phyloP scores from a whole-genome alignment of 805 yeast genomes.

The Candida patagonica region DNA sequence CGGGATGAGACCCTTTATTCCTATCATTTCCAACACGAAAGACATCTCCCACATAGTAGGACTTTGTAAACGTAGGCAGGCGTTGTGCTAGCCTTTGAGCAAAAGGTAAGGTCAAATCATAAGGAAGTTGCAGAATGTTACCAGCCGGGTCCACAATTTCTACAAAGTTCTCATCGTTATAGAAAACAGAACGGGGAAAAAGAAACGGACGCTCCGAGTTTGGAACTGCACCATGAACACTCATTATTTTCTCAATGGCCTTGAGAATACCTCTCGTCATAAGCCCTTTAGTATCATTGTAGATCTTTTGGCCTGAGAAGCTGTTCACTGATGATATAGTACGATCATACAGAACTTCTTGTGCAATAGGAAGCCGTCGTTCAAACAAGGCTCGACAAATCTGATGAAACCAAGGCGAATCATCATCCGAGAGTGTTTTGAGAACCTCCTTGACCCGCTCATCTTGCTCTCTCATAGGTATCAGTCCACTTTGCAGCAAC shows the following conservation, averaged over 20 bases:
- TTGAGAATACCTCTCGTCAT: slow-evolving; percentile 1
- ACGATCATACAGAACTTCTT: slow-evolving; percentile 71
- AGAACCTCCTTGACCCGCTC: slow-evolving; percentile 82
- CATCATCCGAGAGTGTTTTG: slow-evolving; percentile 75
- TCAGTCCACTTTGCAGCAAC: slow-evolving; percentile 66
- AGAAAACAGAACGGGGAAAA: slow-evolving; percentile 75
- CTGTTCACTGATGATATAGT: slow-evolving; percentile 7
- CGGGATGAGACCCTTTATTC: slow-evolving; percentile 54
- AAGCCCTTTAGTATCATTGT: slow-evolving; percentile 41
- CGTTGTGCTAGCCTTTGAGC: slow-evolving; percentile 73
- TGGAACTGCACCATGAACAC: slow-evolving; percentile 83
- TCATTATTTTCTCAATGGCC: slow-evolving; percentile 43
- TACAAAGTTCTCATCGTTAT: slow-evolving; percentile 56
- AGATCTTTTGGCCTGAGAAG: slow-evolving; percentile 16
- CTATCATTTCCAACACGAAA: slow-evolving; percentile 52
- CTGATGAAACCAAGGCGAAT: slow-evolving; percentile 91
- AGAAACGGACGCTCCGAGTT: slow-evolving; percentile 54
- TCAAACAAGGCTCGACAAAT: slow-evolving; percentile 79
- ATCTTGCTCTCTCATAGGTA: slow-evolving; percentile 87
- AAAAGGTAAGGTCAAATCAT: slow-evolving; percentile 81
- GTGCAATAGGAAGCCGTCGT: slow-evolving; percentile 77
- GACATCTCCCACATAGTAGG: slow-evolving; percentile 71
- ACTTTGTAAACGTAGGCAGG: slow-evolving; percentile 45
- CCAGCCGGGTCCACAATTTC: slow-evolving; percentile 83
- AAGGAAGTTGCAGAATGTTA: slow-evolving; percentile 78